These are phyloP conservation scores for Naegleria lovaniensis DNA, from an alignment of 208 protist species.

Conservation along the genomic window DNA sequence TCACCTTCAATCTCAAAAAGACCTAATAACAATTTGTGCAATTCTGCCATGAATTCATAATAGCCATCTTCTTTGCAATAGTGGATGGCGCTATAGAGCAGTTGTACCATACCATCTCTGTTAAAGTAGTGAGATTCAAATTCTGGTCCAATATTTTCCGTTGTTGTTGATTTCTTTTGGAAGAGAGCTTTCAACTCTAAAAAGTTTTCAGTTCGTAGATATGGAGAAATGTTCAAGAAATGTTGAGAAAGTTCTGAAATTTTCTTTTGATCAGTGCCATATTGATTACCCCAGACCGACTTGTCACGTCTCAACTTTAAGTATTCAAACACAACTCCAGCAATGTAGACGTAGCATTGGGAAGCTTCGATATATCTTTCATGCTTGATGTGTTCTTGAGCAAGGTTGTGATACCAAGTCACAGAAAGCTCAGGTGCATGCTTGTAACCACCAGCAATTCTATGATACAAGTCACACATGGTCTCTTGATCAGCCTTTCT, in stretches of 20 bases:
- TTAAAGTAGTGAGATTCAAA: conserved; percentile 38
- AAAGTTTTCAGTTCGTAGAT: conserved; percentile 26
- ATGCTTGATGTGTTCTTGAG: conserved; percentile 39
- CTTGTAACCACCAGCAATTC: conserved; percentile 51
- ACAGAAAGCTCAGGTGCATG: conserved; percentile 50
- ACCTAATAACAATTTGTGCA: conserved; percentile 48
- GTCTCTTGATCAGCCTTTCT: conserved; percentile 48
- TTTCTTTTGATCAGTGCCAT: conserved; percentile 30
- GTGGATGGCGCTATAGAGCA: conserved; percentile 32
- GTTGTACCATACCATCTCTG: conserved; percentile 35
- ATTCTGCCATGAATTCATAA: conserved; percentile 41
- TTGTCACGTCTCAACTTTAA: conserved; percentile 39
- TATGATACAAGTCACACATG: conserved; percentile 44
- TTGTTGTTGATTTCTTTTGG: conserved; percentile 34
- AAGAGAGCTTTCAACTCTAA: conserved; percentile 28
- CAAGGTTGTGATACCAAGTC: conserved; percentile 47
- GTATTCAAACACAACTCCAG: conserved; percentile 42
- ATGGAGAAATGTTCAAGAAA: conserved; percentile 29
- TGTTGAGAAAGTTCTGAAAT: conserved; percentile 35
- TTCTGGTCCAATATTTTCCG: conserved; percentile 36
- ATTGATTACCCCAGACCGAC: background rate
- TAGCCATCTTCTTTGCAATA: conserved; percentile 35
- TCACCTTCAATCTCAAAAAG: conserved; percentile 41
- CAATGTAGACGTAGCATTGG: conserved; percentile 46
- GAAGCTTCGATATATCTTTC: conserved; percentile 47